These are phyloP conservation scores for Panicum hallii DNA, from an alignment of 202 grass and related monocot genomes.

Conservation along the genomic window DNA sequence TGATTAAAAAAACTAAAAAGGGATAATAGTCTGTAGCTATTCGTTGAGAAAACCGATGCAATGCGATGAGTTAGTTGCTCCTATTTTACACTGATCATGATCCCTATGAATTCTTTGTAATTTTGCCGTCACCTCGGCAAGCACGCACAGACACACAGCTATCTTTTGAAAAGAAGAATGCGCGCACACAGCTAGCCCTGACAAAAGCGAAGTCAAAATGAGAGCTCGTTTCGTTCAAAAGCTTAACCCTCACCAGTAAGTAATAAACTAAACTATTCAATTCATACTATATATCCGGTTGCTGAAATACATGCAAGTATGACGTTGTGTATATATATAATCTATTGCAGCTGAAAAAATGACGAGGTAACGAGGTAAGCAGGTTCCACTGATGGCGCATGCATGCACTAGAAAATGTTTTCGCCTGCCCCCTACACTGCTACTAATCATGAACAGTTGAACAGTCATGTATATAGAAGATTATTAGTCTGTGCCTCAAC, in stretches of 20 bases:
- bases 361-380: conserved; percentile 44
- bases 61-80: conserved; percentile 43
- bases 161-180: conserved; percentile 62
- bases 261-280: neutral
- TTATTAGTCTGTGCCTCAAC: neutral
- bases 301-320: conserved; percentile 41
- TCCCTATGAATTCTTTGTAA: conserved; percentile 65
- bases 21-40: neutral
- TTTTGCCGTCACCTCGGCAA: conserved; percentile 49
- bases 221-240: conserved; percentile 49
- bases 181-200: conserved; percentile 33
- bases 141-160: conserved; percentile 17
- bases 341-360: conserved; percentile 4
- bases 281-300: neutral
- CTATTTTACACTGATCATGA: conserved; percentile 61
- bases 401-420: conserved; percentile 23
- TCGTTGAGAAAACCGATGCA: conserved; percentile 24
- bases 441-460: conserved; percentile 40
- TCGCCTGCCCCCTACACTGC: neutral
- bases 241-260: conserved; percentile 1
- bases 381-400: conserved; percentile 28
- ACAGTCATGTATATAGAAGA: neutral
- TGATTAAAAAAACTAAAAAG: neutral
- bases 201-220: conserved; percentile 64
- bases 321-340: neutral